These are phyloP conservation scores for Globisporangium mamillatum DNA, from an alignment of 352 stramenopile genomes.

Conservation along the genomic window DNA sequence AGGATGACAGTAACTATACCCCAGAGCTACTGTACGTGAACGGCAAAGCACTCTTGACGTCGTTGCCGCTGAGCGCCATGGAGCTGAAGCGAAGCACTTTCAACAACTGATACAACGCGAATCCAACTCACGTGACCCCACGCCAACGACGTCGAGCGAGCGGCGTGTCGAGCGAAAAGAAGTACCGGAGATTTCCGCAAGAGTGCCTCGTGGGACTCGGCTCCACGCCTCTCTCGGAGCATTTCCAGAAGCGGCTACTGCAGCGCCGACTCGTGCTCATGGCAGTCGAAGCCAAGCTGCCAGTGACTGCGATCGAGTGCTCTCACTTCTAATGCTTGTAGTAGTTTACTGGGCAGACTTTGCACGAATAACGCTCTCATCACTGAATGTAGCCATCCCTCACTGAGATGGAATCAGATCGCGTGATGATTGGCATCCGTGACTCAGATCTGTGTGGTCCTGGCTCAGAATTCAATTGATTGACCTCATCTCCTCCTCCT, in stretches of 20 bases:
- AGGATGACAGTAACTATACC: conserved; percentile 1
- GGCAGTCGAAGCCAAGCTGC: conserved; percentile 4
- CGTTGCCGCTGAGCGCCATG: conserved; percentile 24
- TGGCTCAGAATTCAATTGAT: too few relatives aligned
- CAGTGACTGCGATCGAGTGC: neutral
- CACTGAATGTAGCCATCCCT: too few relatives aligned
- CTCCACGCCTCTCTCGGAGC: conserved; percentile 31
- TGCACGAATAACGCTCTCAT: too few relatives aligned
- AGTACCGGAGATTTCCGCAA: conserved; percentile 19
- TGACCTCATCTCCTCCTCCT: too few relatives aligned
- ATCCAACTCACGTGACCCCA: conserved; percentile 53
- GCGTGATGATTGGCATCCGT: too few relatives aligned
- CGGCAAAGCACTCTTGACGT: conserved; percentile 34
- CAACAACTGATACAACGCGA: conserved; percentile 44
- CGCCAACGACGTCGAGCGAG: conserved; percentile 27
- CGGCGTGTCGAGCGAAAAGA: neutral
- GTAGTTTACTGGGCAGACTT: neutral
- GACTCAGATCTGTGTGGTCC: too few relatives aligned
- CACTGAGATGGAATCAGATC: too few relatives aligned
- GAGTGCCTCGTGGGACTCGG: conserved; percentile 54
- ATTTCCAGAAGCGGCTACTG: conserved; percentile 33
- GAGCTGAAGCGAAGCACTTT: conserved; percentile 21
- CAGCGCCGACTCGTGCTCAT: conserved; percentile 41
- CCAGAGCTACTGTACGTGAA: conserved; percentile 13
- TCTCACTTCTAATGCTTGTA: neutral